phyloP scores from a whole-genome alignment of 768 basidiomycete genomes.

The Suillus sp. region DNA sequence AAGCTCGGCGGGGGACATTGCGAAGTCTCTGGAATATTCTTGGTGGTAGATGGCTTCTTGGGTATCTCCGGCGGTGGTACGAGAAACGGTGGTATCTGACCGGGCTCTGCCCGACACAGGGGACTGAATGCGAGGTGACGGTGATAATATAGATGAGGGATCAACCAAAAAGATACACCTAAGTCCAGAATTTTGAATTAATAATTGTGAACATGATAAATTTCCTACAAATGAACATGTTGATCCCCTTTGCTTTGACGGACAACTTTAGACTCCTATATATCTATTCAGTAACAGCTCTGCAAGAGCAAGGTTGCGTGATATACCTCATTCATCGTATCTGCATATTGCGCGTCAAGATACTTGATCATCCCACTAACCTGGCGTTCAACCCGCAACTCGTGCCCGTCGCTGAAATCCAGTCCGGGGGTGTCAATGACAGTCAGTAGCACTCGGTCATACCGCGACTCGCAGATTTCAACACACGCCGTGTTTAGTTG shows the following conservation, averaged over 20 bases:
- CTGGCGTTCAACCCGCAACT: constrained; percentile 78
- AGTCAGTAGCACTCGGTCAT: constrained; percentile 75
- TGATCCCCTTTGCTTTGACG: constrained; percentile 87
- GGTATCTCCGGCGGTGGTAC: constrained; percentile 54
- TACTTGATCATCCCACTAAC: constrained; percentile 75
- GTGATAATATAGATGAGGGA: constrained; percentile 66
- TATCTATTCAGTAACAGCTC: constrained; percentile 5
- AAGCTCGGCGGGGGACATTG: constrained; percentile 78
- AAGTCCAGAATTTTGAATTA: constrained; percentile 19
- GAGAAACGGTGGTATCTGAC: constrained; percentile 68
- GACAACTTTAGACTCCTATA: constrained; percentile 84
- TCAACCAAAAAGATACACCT: constrained; percentile 89
- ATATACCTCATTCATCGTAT: constrained; percentile 82
- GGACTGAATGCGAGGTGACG: constrained; percentile 50
- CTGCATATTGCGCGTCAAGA: constrained; percentile 77
- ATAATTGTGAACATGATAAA: background rate
- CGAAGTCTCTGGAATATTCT: constrained; percentile 50
- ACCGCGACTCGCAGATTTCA: constrained; percentile 83
- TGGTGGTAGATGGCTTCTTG: constrained; percentile 52
- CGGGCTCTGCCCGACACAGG: constrained; percentile 54
- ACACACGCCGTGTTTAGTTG: constrained; percentile 68
- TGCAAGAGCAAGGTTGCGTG: background rate
- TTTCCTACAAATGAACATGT: constrained; percentile 81
- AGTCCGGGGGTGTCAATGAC: constrained; percentile 88
- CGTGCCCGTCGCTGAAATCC: constrained; percentile 71